Base-by-base conservation (phyloP, 495 filamentous ascomycete genomes). In the Baudoinia panamericana region DNA sequence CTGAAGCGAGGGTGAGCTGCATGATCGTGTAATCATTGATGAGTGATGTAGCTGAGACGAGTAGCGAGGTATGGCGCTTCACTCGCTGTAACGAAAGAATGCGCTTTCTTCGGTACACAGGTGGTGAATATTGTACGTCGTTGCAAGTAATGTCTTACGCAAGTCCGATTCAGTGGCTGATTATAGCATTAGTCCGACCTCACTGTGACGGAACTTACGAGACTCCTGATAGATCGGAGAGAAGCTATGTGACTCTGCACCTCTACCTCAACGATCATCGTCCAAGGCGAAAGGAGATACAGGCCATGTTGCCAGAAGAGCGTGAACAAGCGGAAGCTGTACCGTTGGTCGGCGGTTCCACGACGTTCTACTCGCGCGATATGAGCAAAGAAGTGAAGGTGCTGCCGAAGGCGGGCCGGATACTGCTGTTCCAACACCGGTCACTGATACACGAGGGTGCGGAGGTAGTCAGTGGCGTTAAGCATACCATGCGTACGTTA, bases 41-140 rank as follows among this genome's bases (percentile, higher is more conserved):
- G n/a, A n/a, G n/a, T n/a, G n/a, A n/a, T n/a, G n/a, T n/a, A n/a
- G n/a, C n/a, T n/a, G n/a, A n/a, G n/a, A n/a, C n/a, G n/a, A n/a
- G n/a, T n/a, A n/a, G n/a, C 0, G 67, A 74, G 39, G 60, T 56
- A 1, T 82, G 70, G 65, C 62, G 59, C 41, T 54, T 84, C 36
- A 67, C 63, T 0, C 52, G 76, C 24, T 55, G 85, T 28, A 90
- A 94, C 58, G 77, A 93, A 53, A 59, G 85, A 31, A 66, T 93
- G 60, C 63, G 85, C 24, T 87, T 93, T 56, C 60, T 94, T 30
- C 81, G 71, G 50, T 94, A 93, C 56, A 72, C 67, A 1, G 62
- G 67, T 5, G 83, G 82, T 0, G 72, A 84, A 50, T 88, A 79
- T 56, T 94, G n/a, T n/a, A n/a, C n/a, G n/a, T n/a, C n/a, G n/a